phyloP scores from a whole-genome alignment of 2,329 filamentous ascomycete species.

The Phaeosphaeriaceae sp. region DNA sequence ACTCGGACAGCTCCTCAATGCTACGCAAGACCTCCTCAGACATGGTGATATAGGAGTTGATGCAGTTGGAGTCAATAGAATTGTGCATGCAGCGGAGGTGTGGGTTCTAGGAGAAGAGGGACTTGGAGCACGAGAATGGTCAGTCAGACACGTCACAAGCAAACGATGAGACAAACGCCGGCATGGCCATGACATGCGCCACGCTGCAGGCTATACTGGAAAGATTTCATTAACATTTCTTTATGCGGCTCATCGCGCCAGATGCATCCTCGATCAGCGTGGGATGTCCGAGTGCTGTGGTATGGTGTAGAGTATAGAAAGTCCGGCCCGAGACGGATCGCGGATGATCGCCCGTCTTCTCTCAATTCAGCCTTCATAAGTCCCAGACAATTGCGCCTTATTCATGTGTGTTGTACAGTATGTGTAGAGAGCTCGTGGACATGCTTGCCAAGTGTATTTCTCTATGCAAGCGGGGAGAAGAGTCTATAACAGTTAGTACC shows the following conservation, averaged over 20 bases:
- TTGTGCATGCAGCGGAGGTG: no score
- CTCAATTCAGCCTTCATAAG: constrained; percentile 13
- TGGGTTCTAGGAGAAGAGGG: no score
- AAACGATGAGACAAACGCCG: constrained; percentile 8
- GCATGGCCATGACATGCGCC: constrained; percentile 12
- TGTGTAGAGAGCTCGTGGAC: constrained; percentile 21
- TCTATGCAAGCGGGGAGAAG: constrained; percentile 49
- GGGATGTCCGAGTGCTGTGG: constrained; percentile 17
- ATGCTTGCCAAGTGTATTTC: constrained; percentile 9
- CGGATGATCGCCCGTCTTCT: constrained; percentile 10
- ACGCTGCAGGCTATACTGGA: constrained; percentile 17
- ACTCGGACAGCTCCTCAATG: no score
- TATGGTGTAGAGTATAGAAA: constrained; percentile 17
- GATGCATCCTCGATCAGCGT: constrained; percentile 18
- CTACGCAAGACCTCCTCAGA: no score
- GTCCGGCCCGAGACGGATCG: constrained; percentile 3
- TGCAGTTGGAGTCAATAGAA: no score
- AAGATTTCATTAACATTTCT: constrained; percentile 14
- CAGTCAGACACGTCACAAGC: no score
- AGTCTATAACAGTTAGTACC: constrained; percentile 37
- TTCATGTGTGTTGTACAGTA: constrained; percentile 41
- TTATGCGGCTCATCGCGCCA: constrained; percentile 24
- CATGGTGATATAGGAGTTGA: no score
- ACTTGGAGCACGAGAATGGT: no score
- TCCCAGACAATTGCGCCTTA: constrained; percentile 35